phyloP scores from a whole-genome alignment of 1,284 basidiomycete species.

The Chondrostereum purpureum region DNA sequence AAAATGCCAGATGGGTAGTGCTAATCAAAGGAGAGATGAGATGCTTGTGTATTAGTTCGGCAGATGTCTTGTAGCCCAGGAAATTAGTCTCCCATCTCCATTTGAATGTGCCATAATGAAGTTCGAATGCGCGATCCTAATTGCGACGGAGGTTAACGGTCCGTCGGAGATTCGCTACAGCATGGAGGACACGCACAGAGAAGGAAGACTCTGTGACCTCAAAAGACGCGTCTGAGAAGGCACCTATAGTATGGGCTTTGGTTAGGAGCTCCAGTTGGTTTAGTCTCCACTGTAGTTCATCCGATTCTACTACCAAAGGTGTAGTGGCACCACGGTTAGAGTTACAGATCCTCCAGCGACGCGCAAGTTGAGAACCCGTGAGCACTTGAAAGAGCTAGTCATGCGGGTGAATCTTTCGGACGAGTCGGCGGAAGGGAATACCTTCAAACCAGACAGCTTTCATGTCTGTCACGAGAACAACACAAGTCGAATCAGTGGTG shows the following conservation, averaged over 20 bases:
- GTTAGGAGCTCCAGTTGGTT: constrained; percentile 45
- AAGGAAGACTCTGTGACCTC: constrained; percentile 49
- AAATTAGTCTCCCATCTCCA: constrained; percentile 74
- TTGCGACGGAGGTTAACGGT: constrained; percentile 5
- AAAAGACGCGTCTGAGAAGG: constrained; percentile 50
- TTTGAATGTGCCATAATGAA: constrained; percentile 50
- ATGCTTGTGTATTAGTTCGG: constrained; percentile 67
- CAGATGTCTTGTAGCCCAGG: constrained; percentile 54
- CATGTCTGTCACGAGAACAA: constrained; percentile 65
- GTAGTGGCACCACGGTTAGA: constrained; percentile 16
- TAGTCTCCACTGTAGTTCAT: constrained; percentile 54
- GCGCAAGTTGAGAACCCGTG: constrained; percentile 50
- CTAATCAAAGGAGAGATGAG: constrained; percentile 71
- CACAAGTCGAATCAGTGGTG: constrained; percentile 46
- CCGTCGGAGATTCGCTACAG: constrained; percentile 3
- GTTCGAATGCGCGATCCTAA: constrained; percentile 60
- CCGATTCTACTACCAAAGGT: constrained; percentile 24
- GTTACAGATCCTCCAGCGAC: constrained; percentile 62
- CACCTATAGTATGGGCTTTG: constrained; percentile 51
- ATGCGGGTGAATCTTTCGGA: constrained; percentile 1
- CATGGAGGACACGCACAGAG: constrained; percentile 38
- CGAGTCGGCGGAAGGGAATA: constrained; percentile 19
- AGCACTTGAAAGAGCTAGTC: constrained; percentile 36
- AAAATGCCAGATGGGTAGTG: constrained; percentile 58
- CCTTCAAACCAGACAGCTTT: constrained; percentile 73